Conservation (phyloP, 2,329 filamentous ascomycete species). For the Colletotrichum orbiculare region DNA sequence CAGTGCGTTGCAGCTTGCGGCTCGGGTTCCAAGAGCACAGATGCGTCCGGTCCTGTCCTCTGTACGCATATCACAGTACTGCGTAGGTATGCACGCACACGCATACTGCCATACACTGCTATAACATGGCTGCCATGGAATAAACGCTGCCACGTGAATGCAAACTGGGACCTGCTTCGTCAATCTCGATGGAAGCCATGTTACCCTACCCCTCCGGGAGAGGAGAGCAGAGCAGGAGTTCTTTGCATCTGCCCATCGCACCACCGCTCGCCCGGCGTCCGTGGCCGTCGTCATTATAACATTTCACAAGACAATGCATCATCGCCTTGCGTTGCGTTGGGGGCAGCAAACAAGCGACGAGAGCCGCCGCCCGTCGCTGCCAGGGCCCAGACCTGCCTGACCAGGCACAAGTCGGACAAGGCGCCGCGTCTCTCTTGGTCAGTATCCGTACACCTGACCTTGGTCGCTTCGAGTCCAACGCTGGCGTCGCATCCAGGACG, state of each 20-base stretch:
- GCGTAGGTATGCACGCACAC: constrained; percentile 6
- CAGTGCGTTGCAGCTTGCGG: no score
- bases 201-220: neutral
- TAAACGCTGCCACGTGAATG: constrained; percentile 18
- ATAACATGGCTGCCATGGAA: neutral
- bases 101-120: neutral
- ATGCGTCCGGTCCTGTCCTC: constrained; percentile 2
- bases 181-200: constrained; percentile 19
- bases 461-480: neutral
- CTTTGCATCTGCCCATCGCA: constrained; percentile 27
- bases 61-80: neutral
- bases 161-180: constrained; percentile 10
- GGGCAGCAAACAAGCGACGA: constrained; percentile 40
- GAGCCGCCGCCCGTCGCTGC: constrained; percentile 26
- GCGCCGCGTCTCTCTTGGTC: no score
- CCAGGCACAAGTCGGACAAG: no score
- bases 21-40: constrained; percentile 4
- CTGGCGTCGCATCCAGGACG: neutral
- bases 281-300: constrained; percentile 15
- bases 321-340: constrained; percentile 17
- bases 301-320: no score
- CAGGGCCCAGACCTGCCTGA: no score
- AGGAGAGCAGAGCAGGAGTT: neutral
- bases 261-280: constrained; percentile 31
- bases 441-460: no score